These are phyloP conservation scores for Hemerocallis citrina DNA, from an alignment of 106 monocot species.

Conservation along the genomic window DNA sequence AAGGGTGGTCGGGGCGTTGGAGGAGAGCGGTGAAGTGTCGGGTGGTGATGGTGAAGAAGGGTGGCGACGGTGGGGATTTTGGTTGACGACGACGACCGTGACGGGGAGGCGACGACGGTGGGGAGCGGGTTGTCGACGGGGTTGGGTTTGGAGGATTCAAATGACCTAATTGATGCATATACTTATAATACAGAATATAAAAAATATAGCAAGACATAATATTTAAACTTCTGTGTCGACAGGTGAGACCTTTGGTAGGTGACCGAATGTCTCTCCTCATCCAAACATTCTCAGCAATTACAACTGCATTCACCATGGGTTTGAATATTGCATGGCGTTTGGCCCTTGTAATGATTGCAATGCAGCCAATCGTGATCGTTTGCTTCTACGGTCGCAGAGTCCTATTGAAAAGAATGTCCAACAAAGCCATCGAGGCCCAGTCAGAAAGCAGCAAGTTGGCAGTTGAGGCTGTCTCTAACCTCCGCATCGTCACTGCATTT, in stretches of 20 bases:
- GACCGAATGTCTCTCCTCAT: constrained; percentile 41
- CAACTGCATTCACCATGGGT: constrained; percentile 33
- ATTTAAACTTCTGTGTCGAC: not conserved
- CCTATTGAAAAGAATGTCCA: constrained; percentile 29
- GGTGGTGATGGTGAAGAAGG: too few relatives aligned
- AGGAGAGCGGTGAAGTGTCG: too few relatives aligned
- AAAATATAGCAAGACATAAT: too few relatives aligned
- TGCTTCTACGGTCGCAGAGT: constrained; percentile 31
- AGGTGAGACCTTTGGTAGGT: constrained; percentile 49
- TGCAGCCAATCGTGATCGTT: constrained; percentile 34
- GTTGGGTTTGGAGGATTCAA: too few relatives aligned
- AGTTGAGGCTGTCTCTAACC: constrained; percentile 40
- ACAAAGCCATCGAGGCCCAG: constrained; percentile 31
- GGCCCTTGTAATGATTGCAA: constrained; percentile 39
- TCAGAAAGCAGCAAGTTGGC: constrained; percentile 42
- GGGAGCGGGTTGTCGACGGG: too few relatives aligned
- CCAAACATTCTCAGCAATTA: constrained; percentile 30
- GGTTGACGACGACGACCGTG: too few relatives aligned
- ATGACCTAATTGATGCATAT: too few relatives aligned
- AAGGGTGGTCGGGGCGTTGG: too few relatives aligned
- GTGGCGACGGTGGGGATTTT: too few relatives aligned
- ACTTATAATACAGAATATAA: too few relatives aligned
- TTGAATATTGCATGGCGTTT: constrained; percentile 38
- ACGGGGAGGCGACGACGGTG: too few relatives aligned
- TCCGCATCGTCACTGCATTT: constrained; percentile 38